Conservation (phyloP, 306 rosid genomes). For the Rosa rugosa region DNA sequence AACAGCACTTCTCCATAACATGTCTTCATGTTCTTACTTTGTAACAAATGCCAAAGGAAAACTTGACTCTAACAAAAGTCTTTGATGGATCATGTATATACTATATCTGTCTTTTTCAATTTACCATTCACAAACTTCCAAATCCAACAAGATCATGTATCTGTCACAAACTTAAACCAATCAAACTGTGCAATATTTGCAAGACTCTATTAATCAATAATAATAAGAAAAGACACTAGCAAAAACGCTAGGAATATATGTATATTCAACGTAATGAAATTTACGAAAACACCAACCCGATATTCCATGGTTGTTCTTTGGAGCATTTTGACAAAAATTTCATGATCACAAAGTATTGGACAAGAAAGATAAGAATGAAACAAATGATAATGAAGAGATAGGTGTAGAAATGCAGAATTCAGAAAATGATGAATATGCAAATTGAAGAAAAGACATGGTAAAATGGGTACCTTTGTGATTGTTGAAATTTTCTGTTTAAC, state of each 20-base stretch:
- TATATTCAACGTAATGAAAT: neutral
- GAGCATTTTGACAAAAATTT: constrained; percentile 4
- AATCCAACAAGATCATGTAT: constrained; percentile 11
- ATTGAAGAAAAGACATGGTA: neutral
- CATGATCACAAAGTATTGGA: neutral
- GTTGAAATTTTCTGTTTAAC: constrained; percentile 5
- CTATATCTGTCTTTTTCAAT: neutral
- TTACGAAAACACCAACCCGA: neutral
- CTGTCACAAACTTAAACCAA: neutral
- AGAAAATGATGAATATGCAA: neutral
- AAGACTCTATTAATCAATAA: neutral
- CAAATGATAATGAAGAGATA: neutral
- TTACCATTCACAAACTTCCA: neutral
- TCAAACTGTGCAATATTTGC: constrained; percentile 26
- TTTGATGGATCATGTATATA: neutral
- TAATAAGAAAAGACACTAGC: neutral
- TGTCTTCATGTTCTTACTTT: constrained; percentile 17
- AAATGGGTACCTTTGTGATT: constrained; percentile 42
- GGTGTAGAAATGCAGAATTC: neutral
- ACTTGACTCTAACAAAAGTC: neutral
- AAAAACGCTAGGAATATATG: neutral
- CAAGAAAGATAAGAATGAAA: neutral
- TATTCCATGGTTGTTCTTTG: neutral
- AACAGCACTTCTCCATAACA: constrained; percentile 9
- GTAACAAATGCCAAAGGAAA: neutral